These are phyloP conservation scores for Vickermania ingenoplastis DNA, from an alignment of 208 protist genomes.

Conservation along the genomic window DNA sequence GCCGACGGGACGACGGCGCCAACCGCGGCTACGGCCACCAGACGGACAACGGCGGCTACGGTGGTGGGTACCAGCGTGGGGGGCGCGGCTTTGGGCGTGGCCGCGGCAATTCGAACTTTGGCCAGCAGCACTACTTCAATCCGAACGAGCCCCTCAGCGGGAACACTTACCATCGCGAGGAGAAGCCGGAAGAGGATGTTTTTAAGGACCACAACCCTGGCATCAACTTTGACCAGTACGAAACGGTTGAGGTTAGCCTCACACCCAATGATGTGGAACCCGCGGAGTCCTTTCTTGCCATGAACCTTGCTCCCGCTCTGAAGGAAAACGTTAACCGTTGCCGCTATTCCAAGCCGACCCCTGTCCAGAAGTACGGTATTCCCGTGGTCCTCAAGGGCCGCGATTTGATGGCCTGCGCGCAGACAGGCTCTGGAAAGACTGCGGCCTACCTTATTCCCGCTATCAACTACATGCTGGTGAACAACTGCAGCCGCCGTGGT, in stretches of 20 bases:
- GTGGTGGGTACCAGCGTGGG: constrained; percentile 15
- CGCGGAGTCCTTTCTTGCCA: constrained; percentile 68
- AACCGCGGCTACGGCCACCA: constrained; percentile 4
- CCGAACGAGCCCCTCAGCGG: constrained; percentile 10
- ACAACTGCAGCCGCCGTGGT: constrained; percentile 46
- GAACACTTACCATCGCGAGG: constrained; percentile 64
- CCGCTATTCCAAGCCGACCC: constrained; percentile 96
- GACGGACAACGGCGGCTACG: constrained; percentile 14
- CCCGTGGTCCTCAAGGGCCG: constrained; percentile 88
- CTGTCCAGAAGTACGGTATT: constrained; percentile 97
- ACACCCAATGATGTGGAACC: constrained; percentile 77
- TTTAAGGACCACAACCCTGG: constrained; percentile 87
- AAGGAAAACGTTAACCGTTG: constrained; percentile 91
- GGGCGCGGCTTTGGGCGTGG: constrained; percentile 10
- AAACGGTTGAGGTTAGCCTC: constrained; percentile 78
- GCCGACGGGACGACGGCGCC: neutral
- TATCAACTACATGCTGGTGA: constrained; percentile 85
- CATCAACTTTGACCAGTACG: constrained; percentile 91
- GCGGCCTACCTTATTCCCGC: constrained; percentile 97
- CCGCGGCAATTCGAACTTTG: constrained; percentile 9
- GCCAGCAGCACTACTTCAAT: constrained; percentile 14
- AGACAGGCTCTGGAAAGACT: constrained; percentile 99
- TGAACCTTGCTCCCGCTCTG: constrained; percentile 83
- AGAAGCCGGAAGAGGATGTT: constrained; percentile 85
- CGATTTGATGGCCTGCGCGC: constrained; percentile 98